A percentile compares a stretch with the other conserved stretches of the same genome.
These are phyloP conservation scores for Anthoceros angustus DNA, from an alignment of 225 moss, liverwort and hornwort species.

Conservation along the genomic window DNA sequence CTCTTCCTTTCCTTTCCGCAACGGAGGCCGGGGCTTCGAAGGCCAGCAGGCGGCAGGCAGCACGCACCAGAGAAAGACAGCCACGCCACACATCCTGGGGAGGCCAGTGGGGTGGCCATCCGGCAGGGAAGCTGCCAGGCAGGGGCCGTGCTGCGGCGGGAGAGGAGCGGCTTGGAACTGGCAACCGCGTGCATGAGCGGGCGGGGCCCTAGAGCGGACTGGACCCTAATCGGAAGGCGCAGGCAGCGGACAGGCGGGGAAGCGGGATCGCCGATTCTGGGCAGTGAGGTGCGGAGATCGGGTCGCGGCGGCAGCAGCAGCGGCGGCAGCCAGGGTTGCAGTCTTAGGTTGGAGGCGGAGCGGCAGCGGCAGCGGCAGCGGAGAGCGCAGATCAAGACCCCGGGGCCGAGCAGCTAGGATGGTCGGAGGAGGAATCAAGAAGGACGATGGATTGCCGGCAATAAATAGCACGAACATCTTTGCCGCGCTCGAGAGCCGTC, in stretches of 20 bases:
- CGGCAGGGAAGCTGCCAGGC: neutral
- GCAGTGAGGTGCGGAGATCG: neutral
- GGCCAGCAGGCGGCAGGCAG: neutral
- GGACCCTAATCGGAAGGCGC: slow-evolving; percentile 3
- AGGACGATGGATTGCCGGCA: slow-evolving; percentile 99
- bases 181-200: slow-evolving; percentile 1
- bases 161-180: neutral
- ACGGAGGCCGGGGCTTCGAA: neutral
- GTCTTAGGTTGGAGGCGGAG: slow-evolving; percentile 1
- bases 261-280: neutral
- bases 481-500: slow-evolving; percentile 95
- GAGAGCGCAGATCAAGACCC: neutral
- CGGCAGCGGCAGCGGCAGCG: neutral
- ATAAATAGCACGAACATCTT: slow-evolving; percentile 99
- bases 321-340: neutral
- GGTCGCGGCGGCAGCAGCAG: neutral
- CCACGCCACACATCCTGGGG: neutral
- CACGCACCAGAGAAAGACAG: neutral
- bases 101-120: neutral
- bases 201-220: neutral
- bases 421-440: slow-evolving; percentile 99
- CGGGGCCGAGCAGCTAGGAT: slow-evolving; percentile 81
- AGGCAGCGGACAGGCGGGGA: neutral
- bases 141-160: neutral
- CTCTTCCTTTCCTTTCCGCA: neutral